Evolutionary conservation across 75 land plant species (phyloP).

Genomic region (Selaginella tamariscina): DNA sequence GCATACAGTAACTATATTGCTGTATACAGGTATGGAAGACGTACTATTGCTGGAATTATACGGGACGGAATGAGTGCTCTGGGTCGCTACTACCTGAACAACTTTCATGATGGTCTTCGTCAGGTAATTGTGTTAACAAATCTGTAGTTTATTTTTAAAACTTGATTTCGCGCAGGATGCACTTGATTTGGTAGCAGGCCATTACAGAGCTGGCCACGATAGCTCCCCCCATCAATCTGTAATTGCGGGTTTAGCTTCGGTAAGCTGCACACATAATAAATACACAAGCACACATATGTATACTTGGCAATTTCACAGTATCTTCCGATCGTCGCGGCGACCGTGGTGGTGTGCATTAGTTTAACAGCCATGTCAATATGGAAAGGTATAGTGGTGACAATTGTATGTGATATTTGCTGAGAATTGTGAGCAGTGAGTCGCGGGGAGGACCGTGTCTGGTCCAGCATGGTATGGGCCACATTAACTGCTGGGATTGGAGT

Average conservation of each 20-base stretch:
- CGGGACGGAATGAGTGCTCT: conserved; percentile 68
- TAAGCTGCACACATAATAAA: neutral
- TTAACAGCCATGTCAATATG: conserved; percentile 51
- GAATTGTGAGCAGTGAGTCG: neutral
- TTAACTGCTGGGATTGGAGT: conserved; percentile 75
- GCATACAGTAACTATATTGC: neutral
- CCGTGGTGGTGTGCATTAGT: conserved; percentile 57
- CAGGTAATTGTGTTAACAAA: conserved; percentile 42
- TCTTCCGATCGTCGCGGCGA: conserved; percentile 74
- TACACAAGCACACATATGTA: neutral
- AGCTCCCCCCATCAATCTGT: neutral
- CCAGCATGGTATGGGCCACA: conserved; percentile 60
- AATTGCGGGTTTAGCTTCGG: neutral
- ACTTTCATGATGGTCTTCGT: conserved; percentile 71
- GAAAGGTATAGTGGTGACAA: conserved; percentile 58
- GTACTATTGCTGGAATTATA: conserved; percentile 57
- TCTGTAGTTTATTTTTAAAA: neutral
- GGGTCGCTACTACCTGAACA: conserved; percentile 75
- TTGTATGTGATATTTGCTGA: too few species aligned
- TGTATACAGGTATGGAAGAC: conserved; percentile 49
- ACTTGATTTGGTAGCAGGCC: conserved; percentile 82
- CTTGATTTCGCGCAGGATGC: conserved; percentile 56
- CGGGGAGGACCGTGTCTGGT: neutral
- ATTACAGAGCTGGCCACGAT: conserved; percentile 44
- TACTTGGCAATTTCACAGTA: conserved; percentile 36